Evolutionary conservation across 306 rosid species (phyloP).

Genomic region (Astragalus glycyphyllos): DNA sequence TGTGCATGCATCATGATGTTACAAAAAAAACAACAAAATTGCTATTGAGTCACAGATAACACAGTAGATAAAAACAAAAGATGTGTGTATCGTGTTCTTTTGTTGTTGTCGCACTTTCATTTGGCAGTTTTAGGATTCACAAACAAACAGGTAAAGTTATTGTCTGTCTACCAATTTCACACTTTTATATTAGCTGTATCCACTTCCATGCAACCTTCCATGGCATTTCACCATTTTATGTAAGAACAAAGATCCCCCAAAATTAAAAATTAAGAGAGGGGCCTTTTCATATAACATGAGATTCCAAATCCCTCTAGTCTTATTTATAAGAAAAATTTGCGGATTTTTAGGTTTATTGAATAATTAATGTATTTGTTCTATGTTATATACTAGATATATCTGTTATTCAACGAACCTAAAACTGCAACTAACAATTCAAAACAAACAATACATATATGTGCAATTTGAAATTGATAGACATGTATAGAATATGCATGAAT

Average conservation of each 20-base stretch:
- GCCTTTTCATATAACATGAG: slow-evolving; percentile 10
- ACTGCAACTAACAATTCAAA: neutral
- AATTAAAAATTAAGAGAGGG: slow-evolving; percentile 7
- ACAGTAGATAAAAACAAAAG: slow-evolving; percentile 49
- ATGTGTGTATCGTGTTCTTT: slow-evolving; percentile 36
- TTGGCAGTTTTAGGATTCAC: slow-evolving; percentile 60
- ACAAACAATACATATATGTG: neutral
- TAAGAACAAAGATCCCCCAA: slow-evolving; percentile 32
- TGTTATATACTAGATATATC: too few species aligned
- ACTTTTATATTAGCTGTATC: slow-evolving; percentile 54
- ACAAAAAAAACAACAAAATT: slow-evolving; percentile 16
- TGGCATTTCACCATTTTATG: slow-evolving; percentile 40
- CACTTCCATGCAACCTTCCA: slow-evolving; percentile 57
- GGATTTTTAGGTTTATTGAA: too few species aligned
- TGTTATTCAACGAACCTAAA: too few species aligned
- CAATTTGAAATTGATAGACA: too few species aligned
- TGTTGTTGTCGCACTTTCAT: slow-evolving; percentile 48
- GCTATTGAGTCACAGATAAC: slow-evolving; percentile 57
- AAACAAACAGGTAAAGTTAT: slow-evolving; percentile 43
- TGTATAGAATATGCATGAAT: neutral
- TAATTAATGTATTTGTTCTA: too few species aligned
- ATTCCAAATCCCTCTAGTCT: too few species aligned
- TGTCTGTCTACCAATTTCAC: slow-evolving; percentile 51
- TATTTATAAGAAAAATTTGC: too few species aligned
- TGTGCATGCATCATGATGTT: slow-evolving; percentile 43